Conservation (phyloP, 169 alveolate species). For the Theileria sp. region DNA sequence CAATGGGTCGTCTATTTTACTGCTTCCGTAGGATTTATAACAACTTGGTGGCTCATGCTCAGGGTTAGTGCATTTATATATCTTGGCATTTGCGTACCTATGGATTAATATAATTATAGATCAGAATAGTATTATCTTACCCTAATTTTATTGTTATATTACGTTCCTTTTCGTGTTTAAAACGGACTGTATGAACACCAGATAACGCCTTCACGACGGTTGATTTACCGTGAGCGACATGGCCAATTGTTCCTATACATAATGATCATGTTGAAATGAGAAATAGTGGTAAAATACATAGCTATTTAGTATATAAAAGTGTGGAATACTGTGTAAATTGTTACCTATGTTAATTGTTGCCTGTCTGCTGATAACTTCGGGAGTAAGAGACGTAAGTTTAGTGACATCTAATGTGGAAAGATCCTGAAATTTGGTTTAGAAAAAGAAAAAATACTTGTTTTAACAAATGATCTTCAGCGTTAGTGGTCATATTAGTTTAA, state of each 20-base stretch:
- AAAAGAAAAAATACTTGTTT: constrained; percentile 10
- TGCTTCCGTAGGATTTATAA: constrained; percentile 89
- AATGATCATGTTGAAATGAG: not conserved
- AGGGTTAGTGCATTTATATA: constrained; percentile 94
- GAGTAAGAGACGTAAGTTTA: constrained; percentile 94
- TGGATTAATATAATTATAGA: not conserved
- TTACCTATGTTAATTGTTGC: constrained; percentile 91
- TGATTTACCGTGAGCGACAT: constrained; percentile 99
- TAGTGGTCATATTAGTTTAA: not conserved
- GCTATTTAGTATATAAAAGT: constrained; percentile 77
- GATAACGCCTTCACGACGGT: constrained; percentile 97
- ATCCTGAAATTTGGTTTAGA: constrained; percentile 68
- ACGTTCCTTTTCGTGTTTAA: constrained; percentile 93
- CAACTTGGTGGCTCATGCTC: constrained; percentile 96
- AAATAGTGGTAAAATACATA: not conserved
- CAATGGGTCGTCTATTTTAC: constrained; percentile 88
- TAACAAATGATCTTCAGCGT: not conserved
- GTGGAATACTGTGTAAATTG: constrained; percentile 77
- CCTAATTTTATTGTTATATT: constrained; percentile 98
- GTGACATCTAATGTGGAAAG: constrained; percentile 82
- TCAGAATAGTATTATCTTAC: not conserved
- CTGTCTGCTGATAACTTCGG: constrained; percentile 98
- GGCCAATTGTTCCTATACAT: constrained; percentile 96
- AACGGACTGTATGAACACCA: constrained; percentile 94
- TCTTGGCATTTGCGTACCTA: constrained; percentile 97